Percentiles rank a stretch among this genome's conserved stretches.
These are phyloP conservation scores for Sporothrix humicola DNA, from an alignment of 2,329 filamentous ascomycete genomes.

Conservation along the genomic window DNA sequence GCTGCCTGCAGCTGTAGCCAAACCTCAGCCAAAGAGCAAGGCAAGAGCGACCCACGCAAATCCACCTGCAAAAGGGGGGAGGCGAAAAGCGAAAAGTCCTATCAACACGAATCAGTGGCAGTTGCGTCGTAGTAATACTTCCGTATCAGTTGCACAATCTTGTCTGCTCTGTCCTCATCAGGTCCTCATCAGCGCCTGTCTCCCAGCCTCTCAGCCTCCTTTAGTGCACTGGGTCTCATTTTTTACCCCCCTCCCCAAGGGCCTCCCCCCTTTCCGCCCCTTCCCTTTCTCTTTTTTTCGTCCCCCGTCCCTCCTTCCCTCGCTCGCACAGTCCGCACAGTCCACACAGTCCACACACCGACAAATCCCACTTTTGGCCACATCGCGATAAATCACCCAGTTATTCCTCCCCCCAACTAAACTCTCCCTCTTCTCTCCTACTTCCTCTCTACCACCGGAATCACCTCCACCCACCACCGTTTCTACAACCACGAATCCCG, in stretches of 20 bases:
- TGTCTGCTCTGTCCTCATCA: background rate
- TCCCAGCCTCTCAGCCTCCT: constrained; percentile 8
- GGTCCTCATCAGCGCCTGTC: background rate
- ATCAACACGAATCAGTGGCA: background rate
- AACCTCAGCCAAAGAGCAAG: background rate
- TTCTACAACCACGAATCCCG: constrained; percentile 18
- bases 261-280: constrained; percentile 12
- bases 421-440: constrained; percentile 26
- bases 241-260: constrained; percentile 17
- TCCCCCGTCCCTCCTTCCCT: constrained; percentile 31
- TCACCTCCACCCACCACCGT: constrained; percentile 19
- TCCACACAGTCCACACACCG: constrained; percentile 38
- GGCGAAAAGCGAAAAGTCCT: background rate
- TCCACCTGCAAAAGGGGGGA: background rate
- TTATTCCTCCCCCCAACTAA: constrained; percentile 31
- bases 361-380: constrained; percentile 41
- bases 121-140: no score
- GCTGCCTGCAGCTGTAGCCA: background rate
- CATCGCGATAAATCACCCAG: constrained; percentile 39
- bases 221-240: constrained; percentile 29
- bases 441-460: constrained; percentile 28
- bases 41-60: constrained; percentile 2
- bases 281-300: constrained; percentile 30
- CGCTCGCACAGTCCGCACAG: constrained; percentile 37
- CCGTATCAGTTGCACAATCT: constrained; percentile 26